Conservation (phyloP, 176 grass and related monocot species). For the Cenchrus americanus region DNA sequence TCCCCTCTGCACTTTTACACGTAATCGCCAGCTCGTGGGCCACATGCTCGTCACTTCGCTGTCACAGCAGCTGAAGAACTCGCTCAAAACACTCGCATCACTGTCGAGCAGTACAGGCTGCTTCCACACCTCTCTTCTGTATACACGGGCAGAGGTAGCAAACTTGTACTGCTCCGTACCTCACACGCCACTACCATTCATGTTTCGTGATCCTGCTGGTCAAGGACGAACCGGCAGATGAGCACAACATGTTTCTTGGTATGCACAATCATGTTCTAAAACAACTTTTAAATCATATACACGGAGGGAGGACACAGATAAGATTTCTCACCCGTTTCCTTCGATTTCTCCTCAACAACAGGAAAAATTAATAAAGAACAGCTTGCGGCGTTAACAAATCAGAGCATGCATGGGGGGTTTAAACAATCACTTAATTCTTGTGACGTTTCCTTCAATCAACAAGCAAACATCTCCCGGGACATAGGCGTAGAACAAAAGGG, state of each 20-base stretch:
- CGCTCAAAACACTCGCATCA: background rate
- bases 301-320: background rate
- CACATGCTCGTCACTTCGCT: conserved; percentile 5
- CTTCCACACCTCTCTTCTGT: background rate
- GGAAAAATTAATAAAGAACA: no score
- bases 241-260: no score
- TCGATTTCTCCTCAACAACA: background rate
- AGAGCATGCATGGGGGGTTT: background rate
- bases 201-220: background rate
- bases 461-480: background rate
- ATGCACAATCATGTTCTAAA: no score
- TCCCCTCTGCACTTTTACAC: conserved; percentile 19
- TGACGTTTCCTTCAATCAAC: background rate
- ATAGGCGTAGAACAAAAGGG: conserved; percentile 14
- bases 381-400: background rate
- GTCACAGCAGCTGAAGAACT: background rate
- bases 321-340: background rate
- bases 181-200: background rate
- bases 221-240: background rate
- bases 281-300: no score
- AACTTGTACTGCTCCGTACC: conserved; percentile 2
- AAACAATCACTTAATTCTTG: conserved; percentile 7
- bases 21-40: background rate
- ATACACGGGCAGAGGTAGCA: background rate
- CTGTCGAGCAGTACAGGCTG: background rate